These are phyloP conservation scores for Phaeoacremonium minimum DNA, from an alignment of 2,329 filamentous ascomycete genomes.

Conservation along the genomic window DNA sequence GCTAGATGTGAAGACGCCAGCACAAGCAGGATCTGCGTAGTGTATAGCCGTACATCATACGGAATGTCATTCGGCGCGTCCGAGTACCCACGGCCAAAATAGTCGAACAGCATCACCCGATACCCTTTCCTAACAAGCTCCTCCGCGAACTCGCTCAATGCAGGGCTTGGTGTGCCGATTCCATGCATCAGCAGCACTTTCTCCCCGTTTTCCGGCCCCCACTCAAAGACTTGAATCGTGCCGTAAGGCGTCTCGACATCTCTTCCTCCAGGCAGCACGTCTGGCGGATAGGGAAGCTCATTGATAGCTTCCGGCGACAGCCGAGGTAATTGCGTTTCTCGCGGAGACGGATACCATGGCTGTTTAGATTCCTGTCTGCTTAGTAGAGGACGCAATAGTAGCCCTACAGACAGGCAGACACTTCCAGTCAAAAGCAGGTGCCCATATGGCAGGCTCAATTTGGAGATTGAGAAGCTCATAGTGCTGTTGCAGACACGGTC, in stretches of 20 bases:
- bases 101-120: slow-evolving; percentile 76
- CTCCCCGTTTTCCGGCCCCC: slow-evolving; percentile 66
- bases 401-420: slow-evolving; percentile 3
- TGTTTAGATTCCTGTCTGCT: slow-evolving; percentile 6
- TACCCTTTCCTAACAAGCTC: slow-evolving; percentile 57
- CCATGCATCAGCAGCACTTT: slow-evolving; percentile 79
- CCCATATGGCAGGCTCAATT: slow-evolving; percentile 2
- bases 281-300: slow-evolving; percentile 60
- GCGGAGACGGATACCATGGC: slow-evolving; percentile 1
- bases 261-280: slow-evolving; percentile 64
- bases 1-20: slow-evolving; percentile 57
- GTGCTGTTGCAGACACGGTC: no score
- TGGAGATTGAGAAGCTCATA: neutral
- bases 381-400: slow-evolving; percentile 2
- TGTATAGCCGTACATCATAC: slow-evolving; percentile 62
- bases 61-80: slow-evolving; percentile 58
- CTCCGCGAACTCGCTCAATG: slow-evolving; percentile 62
- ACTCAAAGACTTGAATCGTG: slow-evolving; percentile 50
- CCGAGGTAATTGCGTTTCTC: slow-evolving; percentile 29
- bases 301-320: slow-evolving; percentile 29
- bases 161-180: slow-evolving; percentile 73
- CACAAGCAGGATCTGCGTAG: slow-evolving; percentile 59
- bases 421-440: neutral
- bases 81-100: slow-evolving; percentile 75
- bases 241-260: slow-evolving; percentile 56